Conservation (phyloP, 768 basidiomycete species). For the Rhizopogon sp. region DNA sequence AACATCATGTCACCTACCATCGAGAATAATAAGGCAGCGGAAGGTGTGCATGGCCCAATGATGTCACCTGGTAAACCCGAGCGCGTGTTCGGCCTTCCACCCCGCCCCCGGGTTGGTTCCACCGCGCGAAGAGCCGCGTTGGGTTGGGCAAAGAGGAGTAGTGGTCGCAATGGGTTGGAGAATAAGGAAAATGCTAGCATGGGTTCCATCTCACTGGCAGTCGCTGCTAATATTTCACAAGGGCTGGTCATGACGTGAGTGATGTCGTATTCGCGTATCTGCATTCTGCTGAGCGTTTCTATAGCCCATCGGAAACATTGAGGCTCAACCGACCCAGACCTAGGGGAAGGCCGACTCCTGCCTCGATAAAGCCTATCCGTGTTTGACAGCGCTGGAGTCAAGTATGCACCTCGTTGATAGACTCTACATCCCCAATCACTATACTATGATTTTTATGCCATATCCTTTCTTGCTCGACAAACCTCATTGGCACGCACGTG, state of each 20-base stretch:
- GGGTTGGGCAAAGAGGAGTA: conserved; percentile 63
- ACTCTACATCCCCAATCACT: neutral
- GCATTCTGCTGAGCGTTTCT: neutral
- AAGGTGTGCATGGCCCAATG: conserved; percentile 27
- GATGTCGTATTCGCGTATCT: neutral
- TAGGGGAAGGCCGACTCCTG: conserved; percentile 35
- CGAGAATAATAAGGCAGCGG: conserved; percentile 29
- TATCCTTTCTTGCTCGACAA: neutral
- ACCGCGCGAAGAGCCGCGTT: conserved; percentile 51
- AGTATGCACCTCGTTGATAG: neutral
- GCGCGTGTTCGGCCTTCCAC: conserved; percentile 17
- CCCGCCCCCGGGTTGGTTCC: conserved; percentile 50
- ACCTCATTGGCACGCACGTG: neutral
- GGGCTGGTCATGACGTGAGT: conserved; percentile 53
- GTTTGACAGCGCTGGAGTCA: conserved; percentile 10
- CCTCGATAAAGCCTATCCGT: conserved; percentile 21
- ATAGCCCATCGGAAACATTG: conserved; percentile 35
- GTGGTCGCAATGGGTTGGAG: conserved; percentile 44
- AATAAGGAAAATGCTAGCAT: conserved; percentile 40
- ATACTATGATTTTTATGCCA: neutral
- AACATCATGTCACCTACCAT: conserved; percentile 33
- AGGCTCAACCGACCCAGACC: conserved; percentile 44
- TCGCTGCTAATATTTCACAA: conserved; percentile 20
- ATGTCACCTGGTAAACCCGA: conserved; percentile 24
- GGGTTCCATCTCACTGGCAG: neutral